Evolutionary conservation across 208 protist genomes (phyloP).

Genomic region (Leishmania aethiopica): DNA sequence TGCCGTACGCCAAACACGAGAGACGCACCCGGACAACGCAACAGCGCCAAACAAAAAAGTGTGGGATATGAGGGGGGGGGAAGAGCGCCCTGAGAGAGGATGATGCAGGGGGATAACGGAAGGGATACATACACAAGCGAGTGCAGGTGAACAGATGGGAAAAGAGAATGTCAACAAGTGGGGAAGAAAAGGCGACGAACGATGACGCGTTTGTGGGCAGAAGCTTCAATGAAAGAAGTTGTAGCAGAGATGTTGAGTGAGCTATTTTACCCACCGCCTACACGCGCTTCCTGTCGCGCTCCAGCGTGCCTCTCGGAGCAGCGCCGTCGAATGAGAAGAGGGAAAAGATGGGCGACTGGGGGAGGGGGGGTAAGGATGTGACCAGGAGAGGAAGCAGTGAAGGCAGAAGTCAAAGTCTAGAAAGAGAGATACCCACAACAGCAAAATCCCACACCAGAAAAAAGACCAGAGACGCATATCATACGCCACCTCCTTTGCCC

Average conservation of each 20-base stretch:
- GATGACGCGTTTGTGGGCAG: not conserved
- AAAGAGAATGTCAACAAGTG: not conserved
- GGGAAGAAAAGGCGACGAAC: not conserved
- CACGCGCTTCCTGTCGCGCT: no score
- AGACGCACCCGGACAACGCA: not conserved
- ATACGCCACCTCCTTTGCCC: not conserved
- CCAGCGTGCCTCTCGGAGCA: not conserved
- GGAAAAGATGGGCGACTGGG: not conserved
- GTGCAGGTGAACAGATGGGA: not conserved
- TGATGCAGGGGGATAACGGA: not conserved
- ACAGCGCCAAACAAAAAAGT: not conserved
- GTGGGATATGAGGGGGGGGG: not conserved
- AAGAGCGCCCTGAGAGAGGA: not conserved
- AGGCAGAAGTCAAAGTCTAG: conserved; percentile 4
- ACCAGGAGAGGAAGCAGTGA: not conserved
- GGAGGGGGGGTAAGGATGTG: not conserved
- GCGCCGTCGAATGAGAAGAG: not conserved
- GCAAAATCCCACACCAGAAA: not conserved
- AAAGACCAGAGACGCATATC: not conserved
- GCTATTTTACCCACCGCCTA: not conserved
- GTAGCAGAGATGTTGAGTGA: not conserved
- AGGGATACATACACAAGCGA: not conserved
- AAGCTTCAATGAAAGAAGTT: not conserved
- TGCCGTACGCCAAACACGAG: not conserved
- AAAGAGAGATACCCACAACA: not conserved